Conservation (phyloP, 106 monocot genomes). For the Apostasia shenzhenica region DNA sequence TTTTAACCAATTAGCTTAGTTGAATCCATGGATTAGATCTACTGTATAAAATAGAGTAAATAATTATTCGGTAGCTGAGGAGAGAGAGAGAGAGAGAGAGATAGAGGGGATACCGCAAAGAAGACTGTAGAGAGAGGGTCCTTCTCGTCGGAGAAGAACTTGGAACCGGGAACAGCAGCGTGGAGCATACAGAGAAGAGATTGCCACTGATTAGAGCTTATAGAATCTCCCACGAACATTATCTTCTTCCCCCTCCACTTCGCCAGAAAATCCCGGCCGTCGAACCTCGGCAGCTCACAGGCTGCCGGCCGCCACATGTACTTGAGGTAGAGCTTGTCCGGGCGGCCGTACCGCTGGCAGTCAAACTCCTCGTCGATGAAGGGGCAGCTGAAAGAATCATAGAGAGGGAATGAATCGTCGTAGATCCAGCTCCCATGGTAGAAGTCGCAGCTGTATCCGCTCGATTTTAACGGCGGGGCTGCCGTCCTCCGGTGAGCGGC, state of each 20-base stretch:
- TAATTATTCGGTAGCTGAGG: neutral
- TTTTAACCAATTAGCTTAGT: too few relatives aligned
- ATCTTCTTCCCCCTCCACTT: slow-evolving; percentile 58
- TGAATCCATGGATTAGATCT: too few relatives aligned
- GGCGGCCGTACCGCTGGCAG: slow-evolving; percentile 78
- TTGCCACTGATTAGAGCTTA: slow-evolving; percentile 75
- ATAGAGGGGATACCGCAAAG: slow-evolving; percentile 48
- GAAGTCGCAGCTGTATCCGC: slow-evolving; percentile 35
- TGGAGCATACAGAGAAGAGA: slow-evolving; percentile 78
- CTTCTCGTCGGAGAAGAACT: slow-evolving; percentile 8
- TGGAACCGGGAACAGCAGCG: slow-evolving; percentile 51
- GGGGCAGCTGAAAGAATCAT: slow-evolving; percentile 58
- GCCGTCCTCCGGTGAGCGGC: neutral
- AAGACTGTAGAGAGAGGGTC: slow-evolving; percentile 28
- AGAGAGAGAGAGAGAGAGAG: neutral
- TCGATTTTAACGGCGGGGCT: neutral
- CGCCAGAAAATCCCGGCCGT: slow-evolving; percentile 34
- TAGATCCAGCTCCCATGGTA: slow-evolving; percentile 84
- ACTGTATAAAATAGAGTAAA: neutral
- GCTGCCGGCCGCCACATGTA: slow-evolving; percentile 67
- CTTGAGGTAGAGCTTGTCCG: slow-evolving; percentile 85
- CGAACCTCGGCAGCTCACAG: slow-evolving; percentile 84
- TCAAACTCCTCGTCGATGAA: slow-evolving; percentile 80
- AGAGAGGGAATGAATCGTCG: slow-evolving; percentile 66
- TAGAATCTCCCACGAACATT: slow-evolving; percentile 90